A percentile compares a stretch with the other conserved stretches of the same genome.
phyloP scores from a whole-genome alignment of 1,284 basidiomycete species.

The Cryptococcus sp. region DNA sequence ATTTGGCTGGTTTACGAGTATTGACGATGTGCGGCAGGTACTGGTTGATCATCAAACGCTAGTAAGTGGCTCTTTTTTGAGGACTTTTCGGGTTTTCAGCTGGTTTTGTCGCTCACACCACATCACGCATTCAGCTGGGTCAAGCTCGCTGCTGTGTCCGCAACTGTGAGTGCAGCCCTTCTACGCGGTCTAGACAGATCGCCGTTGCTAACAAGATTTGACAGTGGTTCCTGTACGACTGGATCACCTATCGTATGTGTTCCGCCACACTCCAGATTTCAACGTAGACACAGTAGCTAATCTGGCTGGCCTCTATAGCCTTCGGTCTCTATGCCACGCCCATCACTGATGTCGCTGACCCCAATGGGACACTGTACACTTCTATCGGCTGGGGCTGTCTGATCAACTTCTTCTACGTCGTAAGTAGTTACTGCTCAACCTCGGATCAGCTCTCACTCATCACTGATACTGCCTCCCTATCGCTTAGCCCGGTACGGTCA shows the following conservation, averaged over 20 bases:
- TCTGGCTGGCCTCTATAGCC: constrained; percentile 48
- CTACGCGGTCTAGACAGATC: too few relatives aligned
- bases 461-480: constrained; percentile 3
- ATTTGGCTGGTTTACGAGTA: too few relatives aligned
- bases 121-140: constrained; percentile 28
- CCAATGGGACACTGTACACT: constrained; percentile 35
- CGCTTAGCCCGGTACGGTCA: constrained; percentile 34
- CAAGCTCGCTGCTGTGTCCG: constrained; percentile 32
- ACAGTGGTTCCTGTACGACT: constrained; percentile 69
- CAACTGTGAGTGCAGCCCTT: constrained; percentile 11
- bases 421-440: constrained; percentile 61
- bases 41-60: constrained; percentile 73
- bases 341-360: constrained; percentile 38
- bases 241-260: constrained; percentile 35
- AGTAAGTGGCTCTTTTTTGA: constrained; percentile 65
- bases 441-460: constrained; percentile 62
- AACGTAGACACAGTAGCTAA: not conserved
- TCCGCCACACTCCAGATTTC: not conserved
- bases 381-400: constrained; percentile 51
- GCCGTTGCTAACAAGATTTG: not conserved
- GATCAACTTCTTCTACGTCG: constrained; percentile 57
- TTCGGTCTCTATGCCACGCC: constrained; percentile 82
- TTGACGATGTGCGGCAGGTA: constrained; percentile 59
- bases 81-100: constrained; percentile 37
- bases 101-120: too few relatives aligned